These are phyloP conservation scores for Vitis hybrid DNA, from an alignment of 177 flowering plant species.

Conservation along the genomic window DNA sequence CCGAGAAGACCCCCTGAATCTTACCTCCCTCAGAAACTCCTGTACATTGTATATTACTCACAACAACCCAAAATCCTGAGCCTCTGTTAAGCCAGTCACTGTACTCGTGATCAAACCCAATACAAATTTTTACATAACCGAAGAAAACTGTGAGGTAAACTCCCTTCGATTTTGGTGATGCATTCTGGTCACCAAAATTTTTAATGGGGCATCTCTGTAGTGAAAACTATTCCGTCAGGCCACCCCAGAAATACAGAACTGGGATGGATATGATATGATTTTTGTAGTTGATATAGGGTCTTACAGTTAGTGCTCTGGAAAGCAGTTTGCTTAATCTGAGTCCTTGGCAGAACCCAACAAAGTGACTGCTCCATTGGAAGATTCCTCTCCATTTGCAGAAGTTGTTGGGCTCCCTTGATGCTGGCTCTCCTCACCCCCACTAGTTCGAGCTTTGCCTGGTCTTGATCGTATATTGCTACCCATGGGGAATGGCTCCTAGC, in stretches of 20 bases:
- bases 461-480: constrained; percentile 53
- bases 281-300: neutral
- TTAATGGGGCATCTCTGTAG: constrained; percentile 10
- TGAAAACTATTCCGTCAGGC: constrained; percentile 13
- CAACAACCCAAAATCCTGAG: constrained; percentile 17
- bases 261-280: constrained; percentile 8
- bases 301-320: constrained; percentile 25
- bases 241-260: constrained; percentile 24
- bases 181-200: constrained; percentile 14
- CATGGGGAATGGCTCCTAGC: constrained; percentile 74
- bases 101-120: neutral
- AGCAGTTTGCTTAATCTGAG: constrained; percentile 28
- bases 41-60: constrained; percentile 10
- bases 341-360: constrained; percentile 39
- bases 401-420: constrained; percentile 38
- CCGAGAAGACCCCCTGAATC: neutral
- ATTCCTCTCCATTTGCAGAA: constrained; percentile 40
- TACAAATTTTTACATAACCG: constrained; percentile 1
- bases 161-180: constrained; percentile 1
- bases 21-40: constrained; percentile 1
- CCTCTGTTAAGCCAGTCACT: constrained; percentile 12
- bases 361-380: constrained; percentile 34
- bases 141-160: neutral
- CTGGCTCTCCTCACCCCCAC: constrained; percentile 33
- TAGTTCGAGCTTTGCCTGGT: constrained; percentile 45